Base-by-base conservation (phyloP, 139 green algal species). In the Auxenochlorella protothecoides region DNA sequence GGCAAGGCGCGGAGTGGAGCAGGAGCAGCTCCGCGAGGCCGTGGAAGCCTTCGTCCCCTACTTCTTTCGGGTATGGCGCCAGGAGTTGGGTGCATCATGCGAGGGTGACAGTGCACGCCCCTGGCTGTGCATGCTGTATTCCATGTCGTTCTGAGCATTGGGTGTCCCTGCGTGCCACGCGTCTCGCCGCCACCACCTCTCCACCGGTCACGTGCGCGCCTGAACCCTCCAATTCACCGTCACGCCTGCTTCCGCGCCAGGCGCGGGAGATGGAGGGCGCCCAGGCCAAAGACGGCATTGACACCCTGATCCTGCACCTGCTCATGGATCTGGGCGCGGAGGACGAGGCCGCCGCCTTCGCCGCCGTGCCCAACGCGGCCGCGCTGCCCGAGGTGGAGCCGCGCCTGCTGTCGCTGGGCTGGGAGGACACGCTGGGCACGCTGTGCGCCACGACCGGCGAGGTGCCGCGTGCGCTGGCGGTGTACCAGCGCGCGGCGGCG, bases 281-380 rank as follows among this genome's bases (percentile, higher is more conserved):
- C 53, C 16, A 72, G 16, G 62, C 68, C 4, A 63, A 55, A 2
- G 81, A 90, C 5, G 88, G 77, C 5, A 44, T 91, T 2, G 88
- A 93, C 79, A 83, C 81, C 5, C 80, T 93, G 67, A 67, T 87
- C 9, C 63, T 86, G 57, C 78, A 78, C 16, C 82, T 93, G 70
- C 80, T 92, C 63, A 75, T 82, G 5, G 80, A 87, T 53, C 59
- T 74, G 15, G 75, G 69, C 2, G 71, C 70, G 4, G 71, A 53
- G 4, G 65, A 73, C 4, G 75, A 76, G 9, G 72, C 83, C 51
- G 81, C 84, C n/a, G 77, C 73, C 4, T 73, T 86, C 56, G 15
- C 65, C 0, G 71, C 71, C 5, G 59, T 71, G n/a, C 52, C 69
- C 66, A 74, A 79, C 67, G n/a, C 71, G n/a, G 81, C 65, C n/a